Evolutionary conservation across 2,329 filamentous ascomycete species (phyloP).

Genomic region (Cryphonectria naterciae): DNA sequence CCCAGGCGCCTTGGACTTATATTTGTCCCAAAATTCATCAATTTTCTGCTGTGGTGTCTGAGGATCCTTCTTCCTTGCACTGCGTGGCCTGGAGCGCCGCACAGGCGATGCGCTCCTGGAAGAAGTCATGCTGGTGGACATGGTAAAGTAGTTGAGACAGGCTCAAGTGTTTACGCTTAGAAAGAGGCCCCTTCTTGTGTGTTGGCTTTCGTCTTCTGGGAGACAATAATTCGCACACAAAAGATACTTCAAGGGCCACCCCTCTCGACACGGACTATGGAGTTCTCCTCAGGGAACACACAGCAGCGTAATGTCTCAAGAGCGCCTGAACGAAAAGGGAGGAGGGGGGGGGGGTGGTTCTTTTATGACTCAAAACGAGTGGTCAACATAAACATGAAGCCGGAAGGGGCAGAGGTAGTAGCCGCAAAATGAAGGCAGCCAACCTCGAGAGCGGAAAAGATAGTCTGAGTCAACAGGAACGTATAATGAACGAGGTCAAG

Average conservation of each 20-base stretch:
- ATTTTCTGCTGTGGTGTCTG: conserved; percentile 69
- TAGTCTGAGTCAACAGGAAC: neutral
- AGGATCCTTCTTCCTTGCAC: conserved; percentile 45
- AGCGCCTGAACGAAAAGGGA: neutral
- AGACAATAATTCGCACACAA: neutral
- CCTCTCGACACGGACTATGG: neutral
- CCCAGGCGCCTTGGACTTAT: conserved; percentile 71
- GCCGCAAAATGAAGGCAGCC: conserved; percentile 9
- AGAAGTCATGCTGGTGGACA: conserved; percentile 17
- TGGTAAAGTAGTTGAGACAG: neutral
- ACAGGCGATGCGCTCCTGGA: conserved; percentile 6
- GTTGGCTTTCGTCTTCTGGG: neutral
- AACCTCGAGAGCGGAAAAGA: conserved; percentile 4
- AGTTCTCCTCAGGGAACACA: neutral
- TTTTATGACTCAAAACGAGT: neutral
- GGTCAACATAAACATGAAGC: neutral
- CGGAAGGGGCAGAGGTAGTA: neutral
- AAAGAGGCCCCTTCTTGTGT: neutral
- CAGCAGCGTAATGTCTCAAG: neutral
- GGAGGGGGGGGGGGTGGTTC: too few species aligned
- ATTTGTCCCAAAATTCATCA: conserved; percentile 74
- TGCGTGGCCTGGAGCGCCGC: neutral
- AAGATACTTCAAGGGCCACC: neutral
- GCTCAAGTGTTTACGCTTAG: too few species aligned
- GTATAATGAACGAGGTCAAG: neutral